A percentile compares a stretch with the other conserved stretches of the same genome.
Conservation (phyloP, 139 green algal species). For the Micractinium conductrix region DNA sequence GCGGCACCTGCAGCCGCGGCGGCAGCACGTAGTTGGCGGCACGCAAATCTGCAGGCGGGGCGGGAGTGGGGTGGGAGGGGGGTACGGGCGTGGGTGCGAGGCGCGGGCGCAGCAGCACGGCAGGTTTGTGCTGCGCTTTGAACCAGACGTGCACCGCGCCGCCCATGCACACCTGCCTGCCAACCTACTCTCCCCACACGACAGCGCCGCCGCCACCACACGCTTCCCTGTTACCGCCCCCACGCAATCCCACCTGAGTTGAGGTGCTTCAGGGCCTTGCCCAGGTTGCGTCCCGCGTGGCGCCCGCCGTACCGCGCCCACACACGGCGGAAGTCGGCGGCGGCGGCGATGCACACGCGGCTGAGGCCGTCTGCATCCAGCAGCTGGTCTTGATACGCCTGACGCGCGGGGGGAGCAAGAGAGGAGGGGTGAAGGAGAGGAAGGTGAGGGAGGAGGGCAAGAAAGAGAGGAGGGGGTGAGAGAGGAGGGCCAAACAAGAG, state of each 20-base stretch:
- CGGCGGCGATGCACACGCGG: constrained; percentile 38
- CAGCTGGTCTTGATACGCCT: constrained; percentile 51
- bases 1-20: constrained; percentile 37
- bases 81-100: no score
- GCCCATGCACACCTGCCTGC: background rate
- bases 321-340: constrained; percentile 38
- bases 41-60: constrained; percentile 41
- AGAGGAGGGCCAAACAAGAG: background rate
- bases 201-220: background rate
- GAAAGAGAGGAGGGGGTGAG: no score
- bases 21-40: constrained; percentile 52
- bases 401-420: background rate
- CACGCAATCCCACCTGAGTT: constrained; percentile 18
- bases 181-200: background rate
- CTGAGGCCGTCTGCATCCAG: constrained; percentile 47
- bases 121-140: no score
- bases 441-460: background rate
- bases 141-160: no score
- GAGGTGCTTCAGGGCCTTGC: constrained; percentile 41
- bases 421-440: background rate
- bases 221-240: no score
- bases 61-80: background rate
- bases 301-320: constrained; percentile 39
- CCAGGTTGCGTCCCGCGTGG: constrained; percentile 44
- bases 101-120: no score